Evolutionary conservation across 768 basidiomycete species (phyloP).

Genomic region (Russula virescens): DNA sequence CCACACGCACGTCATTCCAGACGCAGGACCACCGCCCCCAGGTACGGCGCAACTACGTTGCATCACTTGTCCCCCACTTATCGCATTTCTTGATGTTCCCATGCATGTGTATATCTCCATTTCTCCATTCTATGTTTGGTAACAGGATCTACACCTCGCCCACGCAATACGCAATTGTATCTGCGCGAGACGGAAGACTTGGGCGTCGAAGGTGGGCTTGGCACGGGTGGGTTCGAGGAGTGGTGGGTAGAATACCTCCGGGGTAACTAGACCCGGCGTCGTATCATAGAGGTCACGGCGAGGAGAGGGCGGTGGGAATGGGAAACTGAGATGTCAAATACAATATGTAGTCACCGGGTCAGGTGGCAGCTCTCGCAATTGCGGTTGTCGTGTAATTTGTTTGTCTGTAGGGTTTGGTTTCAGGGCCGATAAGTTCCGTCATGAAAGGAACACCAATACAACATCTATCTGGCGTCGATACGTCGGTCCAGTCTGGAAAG

Average conservation of each 20-base stretch:
- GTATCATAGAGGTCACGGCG: neutral
- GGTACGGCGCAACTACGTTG: constrained; percentile 2
- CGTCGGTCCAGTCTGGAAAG: neutral
- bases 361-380: neutral
- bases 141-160: constrained; percentile 63
- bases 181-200: constrained; percentile 70
- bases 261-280: neutral
- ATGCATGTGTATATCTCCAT: neutral
- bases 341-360: neutral
- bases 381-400: neutral
- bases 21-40: constrained; percentile 51
- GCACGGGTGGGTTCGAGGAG: constrained; percentile 65
- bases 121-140: constrained; percentile 9
- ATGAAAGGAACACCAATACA: neutral
- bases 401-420: constrained; percentile 2
- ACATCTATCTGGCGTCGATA: neutral
- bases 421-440: no score
- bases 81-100: neutral
- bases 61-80: neutral
- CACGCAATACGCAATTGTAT: constrained; percentile 74
- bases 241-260: constrained; percentile 64
- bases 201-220: constrained; percentile 45
- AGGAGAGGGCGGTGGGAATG: no score
- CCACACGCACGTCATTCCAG: constrained; percentile 69
- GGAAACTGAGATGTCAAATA: neutral